Evolutionary conservation across 2,329 filamentous ascomycete genomes (phyloP), one percentile per base, ranked within the genome.

Genomic region (Pseudogymnoascus sp.): DNA sequence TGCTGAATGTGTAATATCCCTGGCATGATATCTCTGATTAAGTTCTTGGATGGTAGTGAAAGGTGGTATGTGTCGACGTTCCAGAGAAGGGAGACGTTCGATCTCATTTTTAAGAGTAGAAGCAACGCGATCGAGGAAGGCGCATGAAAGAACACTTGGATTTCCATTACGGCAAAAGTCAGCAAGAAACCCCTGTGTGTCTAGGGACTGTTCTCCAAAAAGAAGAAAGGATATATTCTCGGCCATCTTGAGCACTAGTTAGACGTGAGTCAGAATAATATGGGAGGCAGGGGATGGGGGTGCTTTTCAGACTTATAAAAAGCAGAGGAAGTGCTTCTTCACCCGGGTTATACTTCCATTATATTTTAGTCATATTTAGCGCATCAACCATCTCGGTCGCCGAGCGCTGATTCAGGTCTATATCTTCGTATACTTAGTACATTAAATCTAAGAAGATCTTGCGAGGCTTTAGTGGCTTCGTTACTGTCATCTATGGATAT

Each of bases 151-250:
- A 59, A 81, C 71, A 67, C 80, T 79, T 35, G 77, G 77, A 65
- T 77, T 75, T 40, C 75, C 75, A 65, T 75, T 73, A 62, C 78
- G 77, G 70, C 75, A 80, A 68, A 82, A 80, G 64, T 81, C 77
- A 60, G 84, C 82, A 65, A 90, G 76, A 67, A 88, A 84, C 68
- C 77, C 78, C 72, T 88, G 83, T 69, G 86, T 86, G 73, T 88
- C 85, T 69, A 85, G 80, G 65, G 87, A 89, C 76, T 90, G 87
- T 72, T 90, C 87, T 77, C 87, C 87, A 72, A 89, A 88, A 66
- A 89, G 82, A 73, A 88, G 81, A 72, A 81, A 83, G 61, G 78
- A 77, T 74, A 82, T 76, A 71, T 78, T 67, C 46, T 68, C 63
- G 29, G 64, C 62, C 67, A 69, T 70, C 35, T 64, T 65, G 17